These are phyloP conservation scores for Cenococcum geophilum DNA, from an alignment of 495 filamentous ascomycete species.

Conservation along the genomic window DNA sequence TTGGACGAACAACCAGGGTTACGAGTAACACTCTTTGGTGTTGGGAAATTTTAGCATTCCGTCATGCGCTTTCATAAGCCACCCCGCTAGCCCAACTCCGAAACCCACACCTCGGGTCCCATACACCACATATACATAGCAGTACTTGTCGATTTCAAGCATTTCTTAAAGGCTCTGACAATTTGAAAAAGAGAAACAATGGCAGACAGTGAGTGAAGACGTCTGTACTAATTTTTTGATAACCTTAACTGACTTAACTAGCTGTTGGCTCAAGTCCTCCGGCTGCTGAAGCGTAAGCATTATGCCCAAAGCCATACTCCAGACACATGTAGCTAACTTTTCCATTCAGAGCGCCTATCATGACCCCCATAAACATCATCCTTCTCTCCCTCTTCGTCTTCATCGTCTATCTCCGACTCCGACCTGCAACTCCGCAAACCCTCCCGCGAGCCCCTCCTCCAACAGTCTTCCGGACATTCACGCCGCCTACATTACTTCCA, in stretches of 20 bases:
- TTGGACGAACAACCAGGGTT: no score
- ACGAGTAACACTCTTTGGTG: not conserved
- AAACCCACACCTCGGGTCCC: not conserved
- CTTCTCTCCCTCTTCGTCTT: conserved; percentile 42
- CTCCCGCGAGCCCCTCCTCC: conserved; percentile 66
- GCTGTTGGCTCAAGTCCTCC: conserved; percentile 17
- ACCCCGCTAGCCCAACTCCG: not conserved
- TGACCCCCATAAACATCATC: conserved; percentile 37
- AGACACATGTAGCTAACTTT: not conserved
- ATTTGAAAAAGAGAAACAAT: not conserved
- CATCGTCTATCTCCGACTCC: conserved; percentile 48
- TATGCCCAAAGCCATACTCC: not conserved
- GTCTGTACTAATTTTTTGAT: not conserved
- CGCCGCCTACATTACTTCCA: conserved; percentile 73
- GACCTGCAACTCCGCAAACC: conserved; percentile 45
- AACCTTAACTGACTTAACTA: not conserved
- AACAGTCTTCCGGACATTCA: conserved; percentile 86
- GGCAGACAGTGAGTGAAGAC: conserved; percentile 26
- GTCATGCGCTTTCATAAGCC: not conserved
- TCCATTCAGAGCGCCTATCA: conserved; percentile 26
- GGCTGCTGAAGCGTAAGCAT: conserved; percentile 30
- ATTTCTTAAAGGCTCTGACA: not conserved
- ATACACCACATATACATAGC: not conserved
- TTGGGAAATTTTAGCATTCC: not conserved
- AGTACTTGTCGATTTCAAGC: no score